Base-by-base conservation (phyloP, 1,284 basidiomycete genomes). In the Ustilago sp. region DNA sequence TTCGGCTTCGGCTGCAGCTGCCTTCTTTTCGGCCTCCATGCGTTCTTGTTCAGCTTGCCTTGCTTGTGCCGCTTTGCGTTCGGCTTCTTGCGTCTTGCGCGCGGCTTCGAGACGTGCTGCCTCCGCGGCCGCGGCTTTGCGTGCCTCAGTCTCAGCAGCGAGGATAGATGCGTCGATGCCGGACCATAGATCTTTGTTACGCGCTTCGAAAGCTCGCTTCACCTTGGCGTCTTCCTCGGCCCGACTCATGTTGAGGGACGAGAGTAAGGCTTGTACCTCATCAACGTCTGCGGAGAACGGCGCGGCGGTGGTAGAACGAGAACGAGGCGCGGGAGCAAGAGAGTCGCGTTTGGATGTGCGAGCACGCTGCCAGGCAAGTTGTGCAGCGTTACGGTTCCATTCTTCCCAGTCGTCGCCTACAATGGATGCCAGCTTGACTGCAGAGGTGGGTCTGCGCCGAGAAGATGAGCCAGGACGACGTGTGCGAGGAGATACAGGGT, bases 111-210 rank as follows among this genome's bases (percentile, higher is more conserved):
- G 62, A 51, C 74, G 63, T 5, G 73, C 76, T 7, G 80, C 81
- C 61, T 83, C 78, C 15, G 71, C 76, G 12, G 77, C 80, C 0
- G 77, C 78, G 1, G 60, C 68, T 39, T 72, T 66, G 36, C 65
- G 68, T 5, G 72, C 73, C 43, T 74, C 72, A 17, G 65, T 61
- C 68, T 85, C 82, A 11, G 80, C 84, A 2, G 77, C 71, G 3
- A 79, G 76, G 55, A 86, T 85, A 15, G 74, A 74, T 3, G 67
- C 64, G 41, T 86, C 83, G 52, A 86, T 83, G 35, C 74, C 80
- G 5, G 79, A 72, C 84, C 84, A 86, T 8, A 86, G 75, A 11
- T 53, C 64, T 32, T 77, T 70, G 55, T 85, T 81, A 4, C 81
- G 79, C 32, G 72, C 68, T 55, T 86, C 83, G 32, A 85, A 86